A percentile compares a stretch with the other conserved stretches of the same genome.
These are phyloP conservation scores for Amanita jacksonii DNA, from an alignment of 768 basidiomycete species.

Conservation along the genomic window DNA sequence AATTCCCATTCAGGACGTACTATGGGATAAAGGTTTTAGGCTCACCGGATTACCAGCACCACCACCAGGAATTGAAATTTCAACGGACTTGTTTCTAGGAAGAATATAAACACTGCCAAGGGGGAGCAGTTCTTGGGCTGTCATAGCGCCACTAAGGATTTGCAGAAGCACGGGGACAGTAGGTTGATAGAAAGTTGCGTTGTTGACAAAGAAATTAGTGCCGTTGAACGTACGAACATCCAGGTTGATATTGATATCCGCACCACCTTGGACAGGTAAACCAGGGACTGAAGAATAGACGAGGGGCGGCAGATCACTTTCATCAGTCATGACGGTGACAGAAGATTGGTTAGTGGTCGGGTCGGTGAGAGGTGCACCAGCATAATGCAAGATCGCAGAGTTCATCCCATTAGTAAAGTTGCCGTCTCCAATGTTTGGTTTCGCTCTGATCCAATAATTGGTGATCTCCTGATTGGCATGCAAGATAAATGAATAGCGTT, in stretches of 20 bases:
- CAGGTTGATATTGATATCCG: slow-evolving; percentile 17
- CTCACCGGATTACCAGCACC: slow-evolving; percentile 6
- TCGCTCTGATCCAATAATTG: slow-evolving; percentile 38
- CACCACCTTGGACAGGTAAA: slow-evolving; percentile 13
- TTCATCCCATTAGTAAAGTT: slow-evolving; percentile 31
- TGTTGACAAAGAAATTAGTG: slow-evolving; percentile 21
- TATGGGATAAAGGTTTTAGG: not conserved
- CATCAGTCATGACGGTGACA: not conserved
- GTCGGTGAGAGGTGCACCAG: slow-evolving; percentile 27
- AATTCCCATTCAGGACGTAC: too few relatives aligned
- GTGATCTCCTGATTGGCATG: slow-evolving; percentile 24
- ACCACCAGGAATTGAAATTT: slow-evolving; percentile 11
- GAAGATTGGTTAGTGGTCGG: slow-evolving; percentile 22
- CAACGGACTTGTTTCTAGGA: slow-evolving; percentile 31
- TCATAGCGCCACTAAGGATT: slow-evolving; percentile 42
- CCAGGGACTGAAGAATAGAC: slow-evolving; percentile 15
- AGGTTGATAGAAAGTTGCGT: slow-evolving; percentile 25
- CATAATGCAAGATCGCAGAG: slow-evolving; percentile 45
- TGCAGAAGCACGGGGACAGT: slow-evolving; percentile 46
- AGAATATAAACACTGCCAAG: slow-evolving; percentile 36
- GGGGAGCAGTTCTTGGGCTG: slow-evolving; percentile 39
- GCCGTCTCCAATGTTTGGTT: slow-evolving; percentile 20
- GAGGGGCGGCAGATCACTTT: slow-evolving; percentile 10
- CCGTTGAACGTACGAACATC: slow-evolving; percentile 12
- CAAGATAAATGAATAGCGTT: slow-evolving; percentile 36